Conservation (phyloP, 1,284 basidiomycete genomes). For the Ganoderma meredithae region DNA sequence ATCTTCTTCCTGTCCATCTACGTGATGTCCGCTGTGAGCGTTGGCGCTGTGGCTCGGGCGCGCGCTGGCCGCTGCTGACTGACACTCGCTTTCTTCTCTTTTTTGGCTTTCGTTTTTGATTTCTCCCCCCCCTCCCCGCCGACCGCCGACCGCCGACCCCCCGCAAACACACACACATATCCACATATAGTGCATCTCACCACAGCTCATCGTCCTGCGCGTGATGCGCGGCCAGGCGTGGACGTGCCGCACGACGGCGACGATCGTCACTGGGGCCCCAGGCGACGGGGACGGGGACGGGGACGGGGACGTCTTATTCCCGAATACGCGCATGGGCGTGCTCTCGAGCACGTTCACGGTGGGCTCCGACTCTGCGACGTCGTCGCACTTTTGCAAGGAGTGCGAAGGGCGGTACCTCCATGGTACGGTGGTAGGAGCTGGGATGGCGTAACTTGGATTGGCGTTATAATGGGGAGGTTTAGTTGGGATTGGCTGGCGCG, state of each 20-base stretch:
- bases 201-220: slow-evolving; percentile 42
- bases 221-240: slow-evolving; percentile 41
- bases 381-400: slow-evolving; percentile 7
- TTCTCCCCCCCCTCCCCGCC: no score
- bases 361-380: not conserved
- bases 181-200: slow-evolving; percentile 25
- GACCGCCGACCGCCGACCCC: no score
- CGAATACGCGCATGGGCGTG: not conserved
- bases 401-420: slow-evolving; percentile 9
- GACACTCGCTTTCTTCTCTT: no score
- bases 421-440: not conserved
- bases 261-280: slow-evolving; percentile 9
- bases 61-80: no score
- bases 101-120: no score
- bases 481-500: not conserved
- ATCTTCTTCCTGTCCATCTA: slow-evolving; percentile 26
- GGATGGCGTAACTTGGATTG: not conserved
- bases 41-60: no score
- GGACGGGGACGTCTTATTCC: no score
- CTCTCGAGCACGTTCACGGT: not conserved
- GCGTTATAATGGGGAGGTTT: not conserved
- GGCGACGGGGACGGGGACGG: no score
- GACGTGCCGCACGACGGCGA: slow-evolving; percentile 22
- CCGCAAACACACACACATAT: no score
- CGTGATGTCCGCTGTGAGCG: slow-evolving; percentile 24